Conservation (phyloP, 1,284 basidiomycete genomes). For the Mycena citricolor region DNA sequence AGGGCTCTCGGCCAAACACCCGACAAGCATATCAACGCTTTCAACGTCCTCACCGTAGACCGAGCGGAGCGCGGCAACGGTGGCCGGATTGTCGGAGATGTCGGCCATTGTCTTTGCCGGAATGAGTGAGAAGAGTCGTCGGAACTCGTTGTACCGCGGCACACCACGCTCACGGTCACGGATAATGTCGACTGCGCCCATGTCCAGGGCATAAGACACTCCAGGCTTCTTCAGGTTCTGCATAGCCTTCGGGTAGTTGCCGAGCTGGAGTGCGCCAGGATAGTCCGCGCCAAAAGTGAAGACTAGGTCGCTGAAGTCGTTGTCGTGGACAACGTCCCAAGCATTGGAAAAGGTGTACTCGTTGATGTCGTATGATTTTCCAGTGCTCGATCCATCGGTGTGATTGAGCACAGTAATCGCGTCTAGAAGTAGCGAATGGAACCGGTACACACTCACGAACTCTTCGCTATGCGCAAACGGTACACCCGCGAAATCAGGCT, state of each 20-base stretch:
- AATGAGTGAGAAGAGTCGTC: slow-evolving; percentile 15
- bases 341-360: slow-evolving; percentile 15
- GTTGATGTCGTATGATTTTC: slow-evolving; percentile 15
- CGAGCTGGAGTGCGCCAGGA: slow-evolving; percentile 18
- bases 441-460: slow-evolving; percentile 20
- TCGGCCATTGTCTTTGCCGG: slow-evolving; percentile 16
- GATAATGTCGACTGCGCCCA: slow-evolving; percentile 19
- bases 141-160: slow-evolving; percentile 21
- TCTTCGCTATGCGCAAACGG: slow-evolving; percentile 21
- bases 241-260: slow-evolving; percentile 18
- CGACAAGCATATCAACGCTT: slow-evolving; percentile 15
- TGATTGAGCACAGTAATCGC: slow-evolving; percentile 18
- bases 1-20: slow-evolving; percentile 15
- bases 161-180: slow-evolving; percentile 22
- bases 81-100: slow-evolving; percentile 13
- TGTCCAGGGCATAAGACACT: slow-evolving; percentile 10
- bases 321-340: slow-evolving; percentile 13
- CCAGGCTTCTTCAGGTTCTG: slow-evolving; percentile 13
- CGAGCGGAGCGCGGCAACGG: slow-evolving; percentile 12
- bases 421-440: slow-evolving; percentile 19
- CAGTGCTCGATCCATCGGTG: slow-evolving; percentile 7
- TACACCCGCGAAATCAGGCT: slow-evolving; percentile 17
- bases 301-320: slow-evolving; percentile 16
- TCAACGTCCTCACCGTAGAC: slow-evolving; percentile 19
- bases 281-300: slow-evolving; percentile 17